Conservation (phyloP, 257 asterid species). For the Rauvolfia tetraphylla region DNA sequence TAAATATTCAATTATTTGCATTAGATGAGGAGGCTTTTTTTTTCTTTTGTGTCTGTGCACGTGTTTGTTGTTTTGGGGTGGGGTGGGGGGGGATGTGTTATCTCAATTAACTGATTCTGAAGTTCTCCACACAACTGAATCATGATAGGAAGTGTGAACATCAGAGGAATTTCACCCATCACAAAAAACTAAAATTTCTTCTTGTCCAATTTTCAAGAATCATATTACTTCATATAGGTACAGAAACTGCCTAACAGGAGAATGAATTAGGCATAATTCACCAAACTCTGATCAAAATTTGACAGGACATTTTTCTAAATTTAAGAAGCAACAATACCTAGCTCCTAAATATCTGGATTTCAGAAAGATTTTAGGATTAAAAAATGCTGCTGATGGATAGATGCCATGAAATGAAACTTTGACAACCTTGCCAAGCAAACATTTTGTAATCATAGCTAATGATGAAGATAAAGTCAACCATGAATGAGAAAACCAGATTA, state of each 20-base stretch:
- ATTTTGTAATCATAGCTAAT: not conserved
- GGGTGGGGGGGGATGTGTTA: too few relatives aligned
- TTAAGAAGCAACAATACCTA: not conserved
- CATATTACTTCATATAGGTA: not conserved
- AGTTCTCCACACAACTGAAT: not conserved
- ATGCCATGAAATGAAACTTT: not conserved
- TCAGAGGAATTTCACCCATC: not conserved
- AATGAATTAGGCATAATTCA: not conserved
- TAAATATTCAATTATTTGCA: too few relatives aligned
- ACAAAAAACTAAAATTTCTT: not conserved
- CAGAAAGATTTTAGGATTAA: not conserved
- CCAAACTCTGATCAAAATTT: not conserved
- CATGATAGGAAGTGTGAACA: not conserved
- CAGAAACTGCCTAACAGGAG: not conserved
- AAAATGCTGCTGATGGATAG: not conserved
- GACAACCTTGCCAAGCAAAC: not conserved
- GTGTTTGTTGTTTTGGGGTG: too few relatives aligned
- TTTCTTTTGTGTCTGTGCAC: too few relatives aligned
- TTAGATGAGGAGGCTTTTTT: too few relatives aligned
- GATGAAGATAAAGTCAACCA: not conserved
- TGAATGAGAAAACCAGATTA: constrained; percentile 1
- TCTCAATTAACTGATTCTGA: not conserved
- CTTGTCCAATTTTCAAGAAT: not conserved
- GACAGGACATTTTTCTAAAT: not conserved
- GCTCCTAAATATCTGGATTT: not conserved